A percentile compares a stretch with the other conserved stretches of the same genome.
Evolutionary conservation across 768 basidiomycete species (phyloP).

Genomic region (Russula vinacea): DNA sequence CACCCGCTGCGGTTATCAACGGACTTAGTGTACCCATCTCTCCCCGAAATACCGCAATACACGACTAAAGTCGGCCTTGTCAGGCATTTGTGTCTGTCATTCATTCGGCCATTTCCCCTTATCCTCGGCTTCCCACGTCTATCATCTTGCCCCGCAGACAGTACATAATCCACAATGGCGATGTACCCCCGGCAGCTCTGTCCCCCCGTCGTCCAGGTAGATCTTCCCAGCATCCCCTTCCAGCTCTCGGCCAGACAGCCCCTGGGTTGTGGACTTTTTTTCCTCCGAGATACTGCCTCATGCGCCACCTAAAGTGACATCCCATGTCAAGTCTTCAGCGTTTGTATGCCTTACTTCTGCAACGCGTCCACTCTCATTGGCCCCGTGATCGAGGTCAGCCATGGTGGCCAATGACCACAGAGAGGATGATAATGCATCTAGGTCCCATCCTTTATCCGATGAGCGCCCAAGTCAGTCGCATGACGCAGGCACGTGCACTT

Average conservation of each 20-base stretch:
- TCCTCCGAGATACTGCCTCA: neutral
- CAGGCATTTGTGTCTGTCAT: neutral
- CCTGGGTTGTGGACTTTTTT: neutral
- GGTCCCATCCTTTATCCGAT: slow-evolving; percentile 10
- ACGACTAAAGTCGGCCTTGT: neutral
- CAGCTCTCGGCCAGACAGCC: neutral
- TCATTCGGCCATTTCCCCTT: neutral
- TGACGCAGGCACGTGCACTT: slow-evolving; percentile 18
- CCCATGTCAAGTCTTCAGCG: neutral
- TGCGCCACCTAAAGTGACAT: neutral
- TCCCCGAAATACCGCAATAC: neutral
- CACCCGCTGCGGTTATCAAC: no score
- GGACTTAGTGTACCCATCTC: no score
- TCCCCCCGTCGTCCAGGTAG: neutral
- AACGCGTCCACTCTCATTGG: neutral
- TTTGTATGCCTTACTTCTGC: neutral
- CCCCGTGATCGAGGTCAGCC: slow-evolving; percentile 13
- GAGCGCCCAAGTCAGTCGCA: slow-evolving; percentile 7
- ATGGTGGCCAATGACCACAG: neutral
- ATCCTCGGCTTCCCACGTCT: neutral
- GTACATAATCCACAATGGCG: neutral
- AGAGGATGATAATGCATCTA: slow-evolving; percentile 9
- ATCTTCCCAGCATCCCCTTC: neutral
- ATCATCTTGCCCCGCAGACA: neutral
- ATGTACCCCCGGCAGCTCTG: neutral